A percentile compares a stretch with the other conserved stretches of the same genome.
Evolutionary conservation across 768 basidiomycete species (phyloP).

Genomic region (Psilocybe subaeruginosa): DNA sequence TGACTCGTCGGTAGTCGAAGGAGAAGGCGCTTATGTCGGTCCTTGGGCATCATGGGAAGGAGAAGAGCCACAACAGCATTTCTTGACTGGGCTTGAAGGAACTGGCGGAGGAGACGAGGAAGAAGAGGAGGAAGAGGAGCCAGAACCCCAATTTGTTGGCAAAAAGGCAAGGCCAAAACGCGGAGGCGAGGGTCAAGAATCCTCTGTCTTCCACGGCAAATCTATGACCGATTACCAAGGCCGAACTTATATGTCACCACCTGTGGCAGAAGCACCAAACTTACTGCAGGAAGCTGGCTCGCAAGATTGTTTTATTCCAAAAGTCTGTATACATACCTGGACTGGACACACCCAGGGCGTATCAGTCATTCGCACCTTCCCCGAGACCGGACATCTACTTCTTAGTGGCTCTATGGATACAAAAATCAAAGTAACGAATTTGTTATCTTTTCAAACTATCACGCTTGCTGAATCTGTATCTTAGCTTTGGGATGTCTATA

Average conservation of each 20-base stretch:
- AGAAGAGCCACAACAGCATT: conserved; percentile 66
- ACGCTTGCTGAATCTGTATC: conserved; percentile 12
- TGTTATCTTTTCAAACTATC: neutral
- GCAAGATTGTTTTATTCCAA: conserved; percentile 93
- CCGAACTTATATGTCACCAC: conserved; percentile 96
- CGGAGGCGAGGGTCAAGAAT: conserved; percentile 84
- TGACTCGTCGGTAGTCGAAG: conserved; percentile 83
- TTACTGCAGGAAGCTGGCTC: conserved; percentile 79
- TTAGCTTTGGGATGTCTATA: conserved; percentile 97
- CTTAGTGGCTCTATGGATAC: conserved; percentile 98
- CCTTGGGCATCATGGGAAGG: conserved; percentile 95
- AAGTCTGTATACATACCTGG: conserved; percentile 96
- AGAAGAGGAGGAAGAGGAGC: conserved; percentile 67
- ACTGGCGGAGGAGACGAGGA: conserved; percentile 61
- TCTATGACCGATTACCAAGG: conserved; percentile 97
- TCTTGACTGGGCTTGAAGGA: conserved; percentile 68
- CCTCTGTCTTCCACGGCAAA: conserved; percentile 96
- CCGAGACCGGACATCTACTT: conserved; percentile 89
- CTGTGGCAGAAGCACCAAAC: conserved; percentile 84
- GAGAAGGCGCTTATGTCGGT: conserved; percentile 88
- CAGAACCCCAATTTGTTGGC: conserved; percentile 56
- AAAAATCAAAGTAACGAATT: conserved; percentile 81
- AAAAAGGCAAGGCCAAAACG: conserved; percentile 83
- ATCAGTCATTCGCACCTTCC: conserved; percentile 91
- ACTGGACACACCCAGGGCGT: conserved; percentile 97